These are phyloP conservation scores for Neurospora sp. DNA, from an alignment of 495 filamentous ascomycete genomes.

Conservation along the genomic window DNA sequence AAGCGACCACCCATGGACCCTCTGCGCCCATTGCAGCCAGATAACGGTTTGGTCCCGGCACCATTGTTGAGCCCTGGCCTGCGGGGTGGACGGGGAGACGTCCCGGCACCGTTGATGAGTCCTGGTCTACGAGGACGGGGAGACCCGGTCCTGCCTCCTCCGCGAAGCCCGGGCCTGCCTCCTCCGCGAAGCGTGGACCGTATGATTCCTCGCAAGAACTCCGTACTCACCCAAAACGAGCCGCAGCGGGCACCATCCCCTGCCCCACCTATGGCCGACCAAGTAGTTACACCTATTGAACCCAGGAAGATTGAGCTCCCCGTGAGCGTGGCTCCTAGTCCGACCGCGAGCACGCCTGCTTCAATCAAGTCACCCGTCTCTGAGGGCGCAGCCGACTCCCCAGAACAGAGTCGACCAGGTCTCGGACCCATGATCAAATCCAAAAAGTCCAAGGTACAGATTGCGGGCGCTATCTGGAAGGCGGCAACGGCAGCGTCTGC, in stretches of 20 bases:
- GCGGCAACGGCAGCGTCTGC: conserved; percentile 68
- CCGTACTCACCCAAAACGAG: conserved; percentile 11
- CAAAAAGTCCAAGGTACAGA: conserved; percentile 56
- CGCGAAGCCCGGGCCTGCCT: conserved; percentile 20
- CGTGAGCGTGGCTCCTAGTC: conserved; percentile 8
- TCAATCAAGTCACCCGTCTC: conserved; percentile 11
- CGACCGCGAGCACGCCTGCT: conserved; percentile 13
- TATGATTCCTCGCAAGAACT: conserved; percentile 29
- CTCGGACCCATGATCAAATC: conserved; percentile 82
- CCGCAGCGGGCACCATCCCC: not conserved
- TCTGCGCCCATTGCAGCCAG: conserved; percentile 26
- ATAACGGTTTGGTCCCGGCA: conserved; percentile 40
- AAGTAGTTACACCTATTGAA: conserved; percentile 12
- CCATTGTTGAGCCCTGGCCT: no score
- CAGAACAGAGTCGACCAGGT: conserved; percentile 54
- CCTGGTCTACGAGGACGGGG: conserved; percentile 27
- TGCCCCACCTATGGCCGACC: conserved; percentile 6
- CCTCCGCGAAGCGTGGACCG: conserved; percentile 36
- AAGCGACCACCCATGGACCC: conserved; percentile 46
- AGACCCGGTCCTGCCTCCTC: conserved; percentile 19
- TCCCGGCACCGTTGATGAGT: conserved; percentile 45
- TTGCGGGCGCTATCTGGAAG: conserved; percentile 71
- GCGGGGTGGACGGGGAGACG: not conserved
- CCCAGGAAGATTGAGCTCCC: conserved; percentile 3
- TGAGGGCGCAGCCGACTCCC: conserved; percentile 17